Conservation (phyloP, 495 filamentous ascomycete genomes). For the Daldinia childiae region DNA sequence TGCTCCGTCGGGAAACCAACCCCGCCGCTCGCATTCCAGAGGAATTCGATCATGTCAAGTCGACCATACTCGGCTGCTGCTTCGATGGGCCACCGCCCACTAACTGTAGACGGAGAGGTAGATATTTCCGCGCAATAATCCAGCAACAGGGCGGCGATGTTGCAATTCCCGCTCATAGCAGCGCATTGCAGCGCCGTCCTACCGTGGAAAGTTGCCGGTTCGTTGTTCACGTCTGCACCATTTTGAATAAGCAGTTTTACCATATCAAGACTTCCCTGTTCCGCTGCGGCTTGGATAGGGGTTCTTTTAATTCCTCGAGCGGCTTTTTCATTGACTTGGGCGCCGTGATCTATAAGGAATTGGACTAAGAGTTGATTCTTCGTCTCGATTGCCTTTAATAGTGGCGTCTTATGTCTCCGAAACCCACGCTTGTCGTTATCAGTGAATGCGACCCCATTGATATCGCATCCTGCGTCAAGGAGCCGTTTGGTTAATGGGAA, state of each 20-base stretch:
- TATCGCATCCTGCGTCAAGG: not conserved
- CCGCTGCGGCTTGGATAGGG: conserved; percentile 44
- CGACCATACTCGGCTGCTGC: conserved; percentile 33
- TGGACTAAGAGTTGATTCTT: conserved; percentile 34
- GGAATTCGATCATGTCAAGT: conserved; percentile 36
- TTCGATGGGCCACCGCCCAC: conserved; percentile 33
- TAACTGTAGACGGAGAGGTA: not conserved
- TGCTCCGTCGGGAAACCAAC: conserved; percentile 17
- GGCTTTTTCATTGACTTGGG: conserved; percentile 40
- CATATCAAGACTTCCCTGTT: conserved; percentile 40
- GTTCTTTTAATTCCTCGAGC: conserved; percentile 23
- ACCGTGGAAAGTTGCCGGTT: conserved; percentile 2
- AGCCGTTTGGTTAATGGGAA: not conserved
- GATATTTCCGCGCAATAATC: conserved; percentile 5
- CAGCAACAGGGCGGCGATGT: conserved; percentile 21
- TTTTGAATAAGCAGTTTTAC: conserved; percentile 26
- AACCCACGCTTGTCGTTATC: not conserved
- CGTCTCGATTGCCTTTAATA: conserved; percentile 31
- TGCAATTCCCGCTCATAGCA: conserved; percentile 16
- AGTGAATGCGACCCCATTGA: not conserved
- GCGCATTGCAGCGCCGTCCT: conserved; percentile 30
- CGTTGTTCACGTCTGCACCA: conserved; percentile 20
- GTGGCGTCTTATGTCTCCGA: not conserved
- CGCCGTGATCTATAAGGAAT: conserved; percentile 46
- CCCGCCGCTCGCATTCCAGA: conserved; percentile 16